Conservation (phyloP, 192 early-diverging fungal species). For the Coemansia sp. region DNA sequence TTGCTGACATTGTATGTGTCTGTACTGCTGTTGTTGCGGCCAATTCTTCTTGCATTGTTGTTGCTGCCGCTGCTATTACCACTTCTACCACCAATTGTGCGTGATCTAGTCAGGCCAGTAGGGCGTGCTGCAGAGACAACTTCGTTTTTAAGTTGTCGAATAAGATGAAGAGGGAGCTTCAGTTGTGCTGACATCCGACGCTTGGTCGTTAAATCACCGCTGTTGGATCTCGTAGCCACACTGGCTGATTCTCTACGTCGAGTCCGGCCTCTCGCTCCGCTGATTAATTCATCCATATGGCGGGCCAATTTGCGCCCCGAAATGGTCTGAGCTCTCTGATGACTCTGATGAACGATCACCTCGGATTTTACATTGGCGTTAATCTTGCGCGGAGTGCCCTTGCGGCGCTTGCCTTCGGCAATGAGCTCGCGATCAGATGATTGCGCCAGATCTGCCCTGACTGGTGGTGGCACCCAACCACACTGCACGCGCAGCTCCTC, state of each 20-base stretch:
- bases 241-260: neutral
- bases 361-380: constrained; percentile 26
- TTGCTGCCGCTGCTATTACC: constrained; percentile 4
- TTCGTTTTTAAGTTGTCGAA: constrained; percentile 49
- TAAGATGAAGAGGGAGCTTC: constrained; percentile 34
- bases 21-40: constrained; percentile 3
- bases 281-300: constrained; percentile 48
- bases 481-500: constrained; percentile 51
- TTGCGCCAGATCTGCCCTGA: neutral
- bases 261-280: constrained; percentile 10
- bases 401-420: constrained; percentile 36
- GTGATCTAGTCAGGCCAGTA: constrained; percentile 7
- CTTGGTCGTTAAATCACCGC: neutral
- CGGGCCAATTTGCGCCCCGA: constrained; percentile 43
- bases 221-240: neutral
- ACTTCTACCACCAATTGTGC: constrained; percentile 8
- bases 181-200: constrained; percentile 25
- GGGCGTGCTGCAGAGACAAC: constrained; percentile 37
- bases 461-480: constrained; percentile 39
- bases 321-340: neutral
- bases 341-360: constrained; percentile 44
- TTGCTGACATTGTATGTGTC: too few relatives aligned
- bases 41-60: neutral
- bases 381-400: constrained; percentile 47
- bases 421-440: neutral